Base-by-base conservation (phyloP, 1,284 basidiomycete genomes). In the Pseudozyma thailandica region DNA sequence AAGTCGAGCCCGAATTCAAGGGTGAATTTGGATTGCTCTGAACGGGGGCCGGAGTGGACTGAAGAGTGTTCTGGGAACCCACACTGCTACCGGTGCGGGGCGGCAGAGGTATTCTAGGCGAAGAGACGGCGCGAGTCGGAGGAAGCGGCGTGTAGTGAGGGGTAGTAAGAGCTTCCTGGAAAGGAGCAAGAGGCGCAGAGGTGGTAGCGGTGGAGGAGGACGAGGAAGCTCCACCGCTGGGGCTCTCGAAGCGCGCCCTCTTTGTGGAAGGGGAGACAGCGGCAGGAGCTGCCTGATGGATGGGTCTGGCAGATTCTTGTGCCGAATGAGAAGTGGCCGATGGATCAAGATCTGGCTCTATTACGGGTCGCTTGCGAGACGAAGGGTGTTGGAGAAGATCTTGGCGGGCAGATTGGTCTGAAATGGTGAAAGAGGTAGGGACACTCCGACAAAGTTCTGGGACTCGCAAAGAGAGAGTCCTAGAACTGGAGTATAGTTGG, bases 221-320 rank as follows among this genome's bases (percentile, higher is more conserved):
- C 35, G 43, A 48, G 27, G 45, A 15, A 31, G 42, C 42, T 35
- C 31, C 57, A 50, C 56, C 57, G 57, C 56, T 50, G 18, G 57
- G 23, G 46, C 49, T 60, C 41, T 56, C 68, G 57, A 71, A 71
- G 30, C 68, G 61, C 48, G 68, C 61, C 53, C 61, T 64, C 56
- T 71, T 71, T 41, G 50, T 41, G 25, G 61, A 60, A 52, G 60
- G 44, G 21, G 52, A 51, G 56, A 46, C 53, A 57, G 66, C 68
- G 50, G 68, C 57, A 38, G 52, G 9, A 35, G 57, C 51, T 51
- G 54, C 53, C 61, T 50, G n/a, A n/a, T n/a, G 43, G 16, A 43
- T 43, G 28, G 52, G 10, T 25, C 23, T 21, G 48, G 26, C 10
- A 23, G 52, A 23, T 12, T 31, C 39, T 30, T 37, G 45, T 25